Percentiles rank a stretch among this genome's conserved stretches.
Evolutionary conservation across 164 flowering plant species (phyloP).

Genomic region (Berberis vulgaris): DNA sequence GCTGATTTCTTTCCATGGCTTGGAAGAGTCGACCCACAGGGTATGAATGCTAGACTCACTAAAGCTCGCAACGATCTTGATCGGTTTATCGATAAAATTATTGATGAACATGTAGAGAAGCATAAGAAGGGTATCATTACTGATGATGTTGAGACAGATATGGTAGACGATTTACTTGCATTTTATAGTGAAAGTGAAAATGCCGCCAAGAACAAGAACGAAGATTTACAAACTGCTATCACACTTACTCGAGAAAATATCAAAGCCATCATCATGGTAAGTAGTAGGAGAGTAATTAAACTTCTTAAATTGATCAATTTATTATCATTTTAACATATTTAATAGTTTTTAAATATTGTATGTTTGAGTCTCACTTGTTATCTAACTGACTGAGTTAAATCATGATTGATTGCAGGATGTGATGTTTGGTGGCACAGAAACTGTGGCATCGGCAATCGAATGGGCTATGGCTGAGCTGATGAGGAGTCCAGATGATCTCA

Average conservation of each 20-base stretch:
- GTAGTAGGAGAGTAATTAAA: background rate
- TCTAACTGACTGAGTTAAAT: no score
- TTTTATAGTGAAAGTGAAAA: conserved; percentile 37
- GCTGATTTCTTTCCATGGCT: conserved; percentile 63
- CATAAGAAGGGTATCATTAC: conserved; percentile 4
- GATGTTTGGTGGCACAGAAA: conserved; percentile 74
- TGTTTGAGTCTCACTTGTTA: no score
- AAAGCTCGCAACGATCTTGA: conserved; percentile 53
- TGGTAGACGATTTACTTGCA: conserved; percentile 71
- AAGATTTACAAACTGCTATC: conserved; percentile 39
- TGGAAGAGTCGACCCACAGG: conserved; percentile 53
- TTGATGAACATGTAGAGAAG: conserved; percentile 51
- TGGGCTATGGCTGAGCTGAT: conserved; percentile 63
- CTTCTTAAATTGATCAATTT: no score
- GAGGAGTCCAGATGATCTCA: conserved; percentile 24
- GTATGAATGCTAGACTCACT: conserved; percentile 29
- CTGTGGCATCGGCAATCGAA: conserved; percentile 73
- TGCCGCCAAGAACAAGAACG: conserved; percentile 12
- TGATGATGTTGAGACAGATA: conserved; percentile 30
- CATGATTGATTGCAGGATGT: conserved; percentile 36
- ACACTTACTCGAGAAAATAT: conserved; percentile 59
- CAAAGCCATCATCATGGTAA: conserved; percentile 87
- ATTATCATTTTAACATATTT: no score
- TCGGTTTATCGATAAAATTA: conserved; percentile 53
- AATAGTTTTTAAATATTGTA: no score